Evolutionary conservation across 2,329 filamentous ascomycete genomes (phyloP).

Genomic region (Lachnellula cervina): DNA sequence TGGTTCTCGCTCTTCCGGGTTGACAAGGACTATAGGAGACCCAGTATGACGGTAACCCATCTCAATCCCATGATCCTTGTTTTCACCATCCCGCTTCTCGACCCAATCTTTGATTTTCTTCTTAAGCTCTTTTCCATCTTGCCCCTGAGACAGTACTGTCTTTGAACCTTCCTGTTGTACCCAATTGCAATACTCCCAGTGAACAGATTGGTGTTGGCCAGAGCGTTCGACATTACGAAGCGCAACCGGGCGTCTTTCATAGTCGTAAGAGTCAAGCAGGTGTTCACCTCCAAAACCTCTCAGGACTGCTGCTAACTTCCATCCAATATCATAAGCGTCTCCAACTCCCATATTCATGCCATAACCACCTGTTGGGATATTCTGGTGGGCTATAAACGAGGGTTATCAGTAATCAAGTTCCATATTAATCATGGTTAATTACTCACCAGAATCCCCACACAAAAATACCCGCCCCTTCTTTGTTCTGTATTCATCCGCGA

Average conservation of each 20-base stretch:
- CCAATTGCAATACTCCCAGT: too few species aligned
- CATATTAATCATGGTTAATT: neutral
- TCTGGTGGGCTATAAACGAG: slow-evolving; percentile 24
- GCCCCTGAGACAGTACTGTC: too few species aligned
- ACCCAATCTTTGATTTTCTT: too few species aligned
- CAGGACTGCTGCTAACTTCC: slow-evolving; percentile 30
- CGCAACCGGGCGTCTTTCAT: slow-evolving; percentile 24
- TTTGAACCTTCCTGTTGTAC: too few species aligned
- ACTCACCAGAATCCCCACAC: slow-evolving; percentile 28
- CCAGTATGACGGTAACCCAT: too few species aligned
- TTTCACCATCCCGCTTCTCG: neutral
- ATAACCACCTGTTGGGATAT: slow-evolving; percentile 31
- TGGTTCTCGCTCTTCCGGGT: neutral
- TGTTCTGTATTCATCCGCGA: slow-evolving; percentile 27
- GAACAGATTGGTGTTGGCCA: neutral
- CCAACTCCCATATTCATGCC: slow-evolving; percentile 34
- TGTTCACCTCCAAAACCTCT: slow-evolving; percentile 13
- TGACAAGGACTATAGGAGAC: neutral
- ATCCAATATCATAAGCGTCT: slow-evolving; percentile 30
- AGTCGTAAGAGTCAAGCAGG: slow-evolving; percentile 25
- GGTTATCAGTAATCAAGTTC: too few species aligned
- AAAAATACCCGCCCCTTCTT: slow-evolving; percentile 19
- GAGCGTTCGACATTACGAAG: slow-evolving; percentile 23
- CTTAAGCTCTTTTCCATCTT: too few species aligned
- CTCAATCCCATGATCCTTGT: slow-evolving; percentile 1